These are phyloP conservation scores for Trametes hirsuta DNA, from an alignment of 1,284 basidiomycete species.

Conservation along the genomic window DNA sequence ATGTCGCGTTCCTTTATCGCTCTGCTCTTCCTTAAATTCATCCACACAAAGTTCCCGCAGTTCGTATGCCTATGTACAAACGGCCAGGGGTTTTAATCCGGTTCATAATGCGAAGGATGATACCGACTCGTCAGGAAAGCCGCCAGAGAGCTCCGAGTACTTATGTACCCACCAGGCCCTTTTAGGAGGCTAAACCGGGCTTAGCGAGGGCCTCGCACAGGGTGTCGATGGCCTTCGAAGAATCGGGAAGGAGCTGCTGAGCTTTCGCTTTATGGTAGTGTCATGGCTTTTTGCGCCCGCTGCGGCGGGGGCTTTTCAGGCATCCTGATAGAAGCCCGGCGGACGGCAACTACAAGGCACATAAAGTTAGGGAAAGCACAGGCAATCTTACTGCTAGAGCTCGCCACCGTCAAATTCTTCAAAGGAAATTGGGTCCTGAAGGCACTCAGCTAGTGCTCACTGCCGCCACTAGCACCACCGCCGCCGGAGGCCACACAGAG, in stretches of 20 bases:
- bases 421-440: no score
- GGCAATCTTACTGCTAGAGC: no score
- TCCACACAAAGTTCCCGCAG: constrained; percentile 15
- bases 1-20: constrained; percentile 11
- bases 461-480: no score
- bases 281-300: background rate
- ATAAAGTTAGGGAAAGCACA: no score
- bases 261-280: constrained; percentile 32
- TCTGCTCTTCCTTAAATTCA: constrained; percentile 12
- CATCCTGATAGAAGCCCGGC: no score
- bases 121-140: constrained; percentile 20
- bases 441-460: no score
- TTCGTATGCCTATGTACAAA: constrained; percentile 6
- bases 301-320: no score
- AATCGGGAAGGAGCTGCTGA: constrained; percentile 18
- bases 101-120: background rate
- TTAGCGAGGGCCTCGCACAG: constrained; percentile 20
- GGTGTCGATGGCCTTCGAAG: constrained; percentile 18
- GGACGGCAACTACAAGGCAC: no score
- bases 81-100: background rate
- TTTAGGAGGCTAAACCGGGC: constrained; percentile 16
- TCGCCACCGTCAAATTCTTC: no score
- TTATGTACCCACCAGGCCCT: constrained; percentile 24
- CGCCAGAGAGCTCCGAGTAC: constrained; percentile 20
- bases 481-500: no score